Conservation (phyloP, 805 yeast genomes). For the Nakazawaea laoshanensis region DNA sequence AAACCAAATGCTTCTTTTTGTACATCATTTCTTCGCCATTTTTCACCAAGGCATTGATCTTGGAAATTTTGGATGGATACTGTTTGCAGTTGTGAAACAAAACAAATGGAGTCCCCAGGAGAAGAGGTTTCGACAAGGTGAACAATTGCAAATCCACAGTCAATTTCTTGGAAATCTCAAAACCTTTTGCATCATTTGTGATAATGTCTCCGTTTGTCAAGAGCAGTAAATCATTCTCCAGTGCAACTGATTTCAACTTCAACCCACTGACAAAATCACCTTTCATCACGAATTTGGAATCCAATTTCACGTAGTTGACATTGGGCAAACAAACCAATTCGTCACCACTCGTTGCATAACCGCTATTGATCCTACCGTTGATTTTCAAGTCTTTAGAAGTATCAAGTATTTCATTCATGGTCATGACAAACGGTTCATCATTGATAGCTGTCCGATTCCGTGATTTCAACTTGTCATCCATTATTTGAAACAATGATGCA, state of each 20-base stretch:
- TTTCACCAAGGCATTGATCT: constrained; percentile 28
- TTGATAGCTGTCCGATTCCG: constrained; percentile 15
- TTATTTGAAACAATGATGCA: too few species aligned
- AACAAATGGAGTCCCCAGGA: constrained; percentile 74
- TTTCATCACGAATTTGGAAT: constrained; percentile 31
- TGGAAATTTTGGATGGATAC: constrained; percentile 57
- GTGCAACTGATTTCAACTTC: constrained; percentile 26
- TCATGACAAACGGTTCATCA: constrained; percentile 43
- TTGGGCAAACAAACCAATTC: constrained; percentile 50
- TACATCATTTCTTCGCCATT: constrained; percentile 36
- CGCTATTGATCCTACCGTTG: constrained; percentile 61
- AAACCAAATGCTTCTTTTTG: constrained; percentile 45
- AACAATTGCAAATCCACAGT: constrained; percentile 56
- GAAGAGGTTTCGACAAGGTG: constrained; percentile 59
- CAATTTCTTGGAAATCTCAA: constrained; percentile 34
- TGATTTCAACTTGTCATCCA: too few species aligned
- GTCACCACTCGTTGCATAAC: constrained; percentile 66
- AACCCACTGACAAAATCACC: constrained; percentile 46
- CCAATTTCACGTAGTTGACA: constrained; percentile 33
- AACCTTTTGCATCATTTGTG: constrained; percentile 18
- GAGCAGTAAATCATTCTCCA: constrained; percentile 30
- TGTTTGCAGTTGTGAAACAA: constrained; percentile 70
- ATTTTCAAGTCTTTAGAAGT: constrained; percentile 42
- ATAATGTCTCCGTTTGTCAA: constrained; percentile 58
- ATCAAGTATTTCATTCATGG: constrained; percentile 55